Percentiles rank a stretch among this genome's conserved stretches.
These are phyloP conservation scores for Penicillium brevicompactum DNA, from an alignment of 2,329 filamentous ascomycete species.

Conservation along the genomic window DNA sequence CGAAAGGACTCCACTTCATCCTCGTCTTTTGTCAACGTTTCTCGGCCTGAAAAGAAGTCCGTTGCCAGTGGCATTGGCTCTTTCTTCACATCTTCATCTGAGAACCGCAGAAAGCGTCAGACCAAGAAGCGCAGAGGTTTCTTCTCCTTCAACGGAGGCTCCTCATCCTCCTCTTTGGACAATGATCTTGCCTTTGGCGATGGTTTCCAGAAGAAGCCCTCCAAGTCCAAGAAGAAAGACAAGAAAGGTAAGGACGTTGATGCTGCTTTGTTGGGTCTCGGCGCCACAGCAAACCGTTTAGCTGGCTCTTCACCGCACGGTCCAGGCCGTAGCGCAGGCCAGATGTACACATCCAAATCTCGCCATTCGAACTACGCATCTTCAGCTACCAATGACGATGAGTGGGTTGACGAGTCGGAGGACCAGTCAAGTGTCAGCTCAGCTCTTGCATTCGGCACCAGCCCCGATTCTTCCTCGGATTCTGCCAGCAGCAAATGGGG, in stretches of 20 bases:
- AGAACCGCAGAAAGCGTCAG: conserved; percentile 53
- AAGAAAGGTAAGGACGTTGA: conserved; percentile 41
- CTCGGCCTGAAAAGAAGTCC: conserved; percentile 54
- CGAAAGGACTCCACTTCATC: conserved; percentile 54
- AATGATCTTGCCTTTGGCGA: conserved; percentile 69
- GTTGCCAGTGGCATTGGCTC: conserved; percentile 59
- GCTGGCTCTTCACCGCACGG: conserved; percentile 42
- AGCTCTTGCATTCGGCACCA: conserved; percentile 64
- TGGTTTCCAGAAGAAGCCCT: conserved; percentile 49
- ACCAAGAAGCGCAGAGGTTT: conserved; percentile 53
- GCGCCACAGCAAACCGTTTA: conserved; percentile 50
- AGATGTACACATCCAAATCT: conserved; percentile 33
- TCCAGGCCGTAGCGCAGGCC: conserved; percentile 38
- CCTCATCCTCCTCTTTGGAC: conserved; percentile 68
- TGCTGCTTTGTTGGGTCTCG: conserved; percentile 51
- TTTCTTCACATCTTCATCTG: conserved; percentile 66
- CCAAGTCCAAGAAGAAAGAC: conserved; percentile 39
- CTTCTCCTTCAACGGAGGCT: conserved; percentile 59
- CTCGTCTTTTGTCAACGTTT: conserved; percentile 68
- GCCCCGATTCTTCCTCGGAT: conserved; percentile 58
- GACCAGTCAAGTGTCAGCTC: conserved; percentile 59
- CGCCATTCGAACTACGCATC: conserved; percentile 30
- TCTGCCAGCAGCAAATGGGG: conserved; percentile 61
- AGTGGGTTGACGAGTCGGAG: conserved; percentile 61
- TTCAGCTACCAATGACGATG: conserved; percentile 48